Base-by-base conservation (phyloP, 1,284 basidiomycete genomes). In the Tausonia pullulans region DNA sequence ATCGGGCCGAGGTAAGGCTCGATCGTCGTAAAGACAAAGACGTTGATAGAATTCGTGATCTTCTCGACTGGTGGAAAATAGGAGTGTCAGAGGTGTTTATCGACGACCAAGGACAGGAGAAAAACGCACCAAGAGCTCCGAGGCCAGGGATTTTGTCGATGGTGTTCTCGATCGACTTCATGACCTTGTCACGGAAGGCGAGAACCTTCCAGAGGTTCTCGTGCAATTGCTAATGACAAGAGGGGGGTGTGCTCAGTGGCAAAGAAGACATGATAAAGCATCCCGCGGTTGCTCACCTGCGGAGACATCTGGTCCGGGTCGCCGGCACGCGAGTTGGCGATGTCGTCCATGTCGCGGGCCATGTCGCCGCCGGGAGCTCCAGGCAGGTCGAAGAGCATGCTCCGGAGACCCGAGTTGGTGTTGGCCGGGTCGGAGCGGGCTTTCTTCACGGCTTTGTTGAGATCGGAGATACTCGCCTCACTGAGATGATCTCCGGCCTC, bases 401-500 rank as follows among this genome's bases (percentile, higher is more conserved):
- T 63, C 60, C 77, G 68, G 67, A 78, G 69, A 10, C 74, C 73
- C 7, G 82, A 80, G 68, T 77, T 80, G 9, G 81, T 78, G 49
- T 83, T 83, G 2, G 71, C 71, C 1, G 69, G 68, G 41, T 64
- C 62, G 57, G 70, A 70, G 46, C 75, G 72, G 44, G 89, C 87
- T 57, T 82, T 83, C 66, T 84, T 81, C 69, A 96, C 80, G 67
- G 87, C 84, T 69, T 86, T 84, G 78, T 87, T 89, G 53, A 97
- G 81, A 72, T 96, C 92, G 0, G 87, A 84, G 1, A 97, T 90
- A 45, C 90, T 93, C 1, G 92, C 88, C 79, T 90, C 76, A n/a
- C 73, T 74, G 39, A 79, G 64, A 61, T 78, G 74, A 66, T 81
- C 80, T 54, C 75, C 75, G 0, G 79, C 79, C 71, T 81, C 80